These are phyloP conservation scores for Coemansia sp. DNA, from an alignment of 192 early-diverging fungal species.

Conservation along the genomic window DNA sequence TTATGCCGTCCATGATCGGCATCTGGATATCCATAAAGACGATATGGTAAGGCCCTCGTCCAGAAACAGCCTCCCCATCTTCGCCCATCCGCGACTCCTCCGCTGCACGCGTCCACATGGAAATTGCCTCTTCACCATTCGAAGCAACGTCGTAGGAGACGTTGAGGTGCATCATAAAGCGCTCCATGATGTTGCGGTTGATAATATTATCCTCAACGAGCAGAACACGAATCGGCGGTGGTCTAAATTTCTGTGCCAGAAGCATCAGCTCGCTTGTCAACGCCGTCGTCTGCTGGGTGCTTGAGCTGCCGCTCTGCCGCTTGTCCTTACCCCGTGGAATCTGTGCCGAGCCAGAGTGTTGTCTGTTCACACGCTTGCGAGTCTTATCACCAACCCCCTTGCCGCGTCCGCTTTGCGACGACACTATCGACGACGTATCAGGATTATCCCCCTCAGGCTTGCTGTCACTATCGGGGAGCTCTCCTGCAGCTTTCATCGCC, in stretches of 20 bases:
- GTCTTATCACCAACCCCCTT: background rate
- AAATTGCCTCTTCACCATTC: constrained; percentile 79
- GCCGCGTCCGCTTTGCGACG: background rate
- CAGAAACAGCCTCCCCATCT: constrained; percentile 2
- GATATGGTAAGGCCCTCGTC: constrained; percentile 57
- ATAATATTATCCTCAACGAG: constrained; percentile 82
- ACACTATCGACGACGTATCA: background rate
- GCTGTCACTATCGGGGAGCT: background rate
- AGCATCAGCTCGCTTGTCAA: background rate
- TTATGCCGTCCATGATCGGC: constrained; percentile 88
- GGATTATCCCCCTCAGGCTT: constrained; percentile 1
- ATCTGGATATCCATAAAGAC: constrained; percentile 90
- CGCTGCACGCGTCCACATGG: constrained; percentile 65
- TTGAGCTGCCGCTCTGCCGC: constrained; percentile 12
- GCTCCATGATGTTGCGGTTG: constrained; percentile 70
- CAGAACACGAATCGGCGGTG: constrained; percentile 67
- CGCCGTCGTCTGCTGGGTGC: background rate
- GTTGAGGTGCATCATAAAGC: constrained; percentile 69
- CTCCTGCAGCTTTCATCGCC: constrained; percentile 1
- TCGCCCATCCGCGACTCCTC: constrained; percentile 18
- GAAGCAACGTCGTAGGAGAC: constrained; percentile 74
- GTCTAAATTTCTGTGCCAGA: background rate
- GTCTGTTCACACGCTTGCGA: constrained; percentile 3
- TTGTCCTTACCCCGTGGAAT: background rate
- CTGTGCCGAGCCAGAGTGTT: constrained; percentile 3